phyloP scores from a whole-genome alignment of 257 asterid species.

The Jasminum sambac region DNA sequence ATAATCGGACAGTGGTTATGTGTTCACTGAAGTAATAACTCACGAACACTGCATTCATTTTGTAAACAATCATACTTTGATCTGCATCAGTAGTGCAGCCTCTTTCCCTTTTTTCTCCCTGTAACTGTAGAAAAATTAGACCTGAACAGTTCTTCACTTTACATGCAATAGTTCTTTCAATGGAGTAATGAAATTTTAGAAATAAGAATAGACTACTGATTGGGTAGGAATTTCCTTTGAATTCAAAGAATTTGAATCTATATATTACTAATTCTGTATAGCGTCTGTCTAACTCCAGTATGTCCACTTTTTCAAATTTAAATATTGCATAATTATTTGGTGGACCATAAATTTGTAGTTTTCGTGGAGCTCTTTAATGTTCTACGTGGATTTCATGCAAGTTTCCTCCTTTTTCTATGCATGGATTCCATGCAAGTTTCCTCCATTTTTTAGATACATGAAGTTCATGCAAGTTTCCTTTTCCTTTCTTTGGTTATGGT shows the following conservation, averaged over 20 bases:
- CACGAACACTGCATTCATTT: not conserved
- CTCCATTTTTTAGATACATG: no score
- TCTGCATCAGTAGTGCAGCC: not conserved
- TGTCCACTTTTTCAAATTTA: not conserved
- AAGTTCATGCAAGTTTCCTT: not conserved
- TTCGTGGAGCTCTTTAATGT: conserved; percentile 12
- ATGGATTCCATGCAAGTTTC: no score
- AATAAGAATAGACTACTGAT: not conserved
- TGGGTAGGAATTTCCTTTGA: not conserved
- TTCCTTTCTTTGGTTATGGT: not conserved
- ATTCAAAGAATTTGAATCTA: not conserved
- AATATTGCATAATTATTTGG: not conserved
- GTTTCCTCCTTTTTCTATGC: no score
- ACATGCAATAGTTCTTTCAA: not conserved
- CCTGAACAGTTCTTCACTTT: not conserved
- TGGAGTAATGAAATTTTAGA: not conserved
- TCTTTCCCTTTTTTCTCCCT: not conserved
- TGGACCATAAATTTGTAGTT: conserved; percentile 7
- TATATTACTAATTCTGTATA: not conserved
- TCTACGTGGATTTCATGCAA: not conserved
- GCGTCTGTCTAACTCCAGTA: not conserved
- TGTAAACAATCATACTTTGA: not conserved
- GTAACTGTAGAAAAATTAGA: not conserved
- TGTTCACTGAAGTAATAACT: not conserved
- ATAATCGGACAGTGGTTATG: not conserved